phyloP scores from a whole-genome alignment of 2,329 filamentous ascomycete species.

The Cladosporium phlei region DNA sequence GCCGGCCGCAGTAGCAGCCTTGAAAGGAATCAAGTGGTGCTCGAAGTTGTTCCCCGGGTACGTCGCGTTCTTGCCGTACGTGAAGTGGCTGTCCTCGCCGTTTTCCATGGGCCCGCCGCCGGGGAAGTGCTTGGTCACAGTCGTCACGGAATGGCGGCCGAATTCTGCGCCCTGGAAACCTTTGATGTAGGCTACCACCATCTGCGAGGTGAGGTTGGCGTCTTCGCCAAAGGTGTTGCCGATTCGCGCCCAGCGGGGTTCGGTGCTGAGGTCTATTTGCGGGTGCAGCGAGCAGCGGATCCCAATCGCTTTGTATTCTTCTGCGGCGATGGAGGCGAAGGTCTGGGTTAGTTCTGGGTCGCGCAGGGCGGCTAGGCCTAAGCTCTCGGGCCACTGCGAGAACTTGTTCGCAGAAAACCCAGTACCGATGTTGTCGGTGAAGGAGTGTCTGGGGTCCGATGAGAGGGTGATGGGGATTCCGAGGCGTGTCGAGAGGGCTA shows the following conservation, averaged over 20 bases:
- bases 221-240: slow-evolving; percentile 48
- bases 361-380: slow-evolving; percentile 48
- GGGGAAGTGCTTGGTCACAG: slow-evolving; percentile 53
- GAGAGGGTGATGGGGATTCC: slow-evolving; percentile 49
- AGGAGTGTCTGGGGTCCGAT: slow-evolving; percentile 45
- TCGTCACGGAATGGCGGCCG: slow-evolving; percentile 42
- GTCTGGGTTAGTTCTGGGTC: slow-evolving; percentile 40
- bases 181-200: slow-evolving; percentile 42
- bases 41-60: slow-evolving; percentile 51
- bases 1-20: slow-evolving; percentile 46
- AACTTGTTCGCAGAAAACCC: slow-evolving; percentile 42
- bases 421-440: slow-evolving; percentile 42
- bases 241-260: slow-evolving; percentile 49
- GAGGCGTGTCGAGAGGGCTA: slow-evolving; percentile 42
- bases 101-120: slow-evolving; percentile 47
- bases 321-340: slow-evolving; percentile 48
- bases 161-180: slow-evolving; percentile 46
- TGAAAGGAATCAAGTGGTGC: slow-evolving; percentile 49
- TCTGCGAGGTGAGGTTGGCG: slow-evolving; percentile 32
- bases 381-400: slow-evolving; percentile 49
- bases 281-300: slow-evolving; percentile 48
- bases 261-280: slow-evolving; percentile 49
- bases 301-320: slow-evolving; percentile 44
- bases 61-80: slow-evolving; percentile 47
- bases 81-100: slow-evolving; percentile 52